Percentiles rank a stretch among this genome's conserved stretches.
Evolutionary conservation across 495 filamentous ascomycete species (phyloP).

Genomic region (Annulohypoxylon bovei): DNA sequence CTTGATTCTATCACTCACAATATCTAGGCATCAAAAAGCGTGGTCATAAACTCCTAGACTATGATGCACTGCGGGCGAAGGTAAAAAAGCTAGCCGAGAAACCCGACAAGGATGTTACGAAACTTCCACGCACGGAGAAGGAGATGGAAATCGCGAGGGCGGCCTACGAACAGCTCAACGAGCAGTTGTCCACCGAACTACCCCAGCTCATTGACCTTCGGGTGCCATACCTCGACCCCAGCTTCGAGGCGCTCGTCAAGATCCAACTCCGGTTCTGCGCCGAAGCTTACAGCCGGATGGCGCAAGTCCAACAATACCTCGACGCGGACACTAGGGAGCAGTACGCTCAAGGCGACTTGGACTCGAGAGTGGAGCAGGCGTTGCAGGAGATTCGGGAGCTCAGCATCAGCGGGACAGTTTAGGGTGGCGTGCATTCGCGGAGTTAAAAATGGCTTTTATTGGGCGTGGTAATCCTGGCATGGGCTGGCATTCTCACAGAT

Average conservation of each 20-base stretch:
- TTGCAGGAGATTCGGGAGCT: conserved; percentile 96
- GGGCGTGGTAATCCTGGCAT: conserved; percentile 14
- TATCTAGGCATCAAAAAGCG: conserved; percentile 89
- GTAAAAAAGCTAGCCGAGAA: conserved; percentile 98
- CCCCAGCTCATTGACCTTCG: conserved; percentile 98
- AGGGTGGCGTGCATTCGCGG: conserved; percentile 20
- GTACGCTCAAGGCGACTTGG: conserved; percentile 92
- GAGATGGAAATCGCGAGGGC: conserved; percentile 92
- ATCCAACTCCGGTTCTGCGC: conserved; percentile 98
- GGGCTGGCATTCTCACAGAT: conserved; percentile 28
- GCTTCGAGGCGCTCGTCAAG: conserved; percentile 97
- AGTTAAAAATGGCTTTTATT: conserved; percentile 27
- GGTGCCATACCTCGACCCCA: conserved; percentile 95
- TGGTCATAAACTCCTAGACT: conserved; percentile 96
- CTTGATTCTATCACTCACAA: conserved; percentile 1
- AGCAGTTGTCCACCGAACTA: conserved; percentile 90
- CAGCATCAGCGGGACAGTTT: conserved; percentile 80
- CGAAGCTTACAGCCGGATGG: conserved; percentile 96
- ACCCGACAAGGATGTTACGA: conserved; percentile 96
- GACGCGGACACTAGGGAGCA: conserved; percentile 96
- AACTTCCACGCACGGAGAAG: conserved; percentile 92
- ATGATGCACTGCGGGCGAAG: conserved; percentile 92
- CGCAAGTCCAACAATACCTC: conserved; percentile 98
- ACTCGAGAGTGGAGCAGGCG: conserved; percentile 93
- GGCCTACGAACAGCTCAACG: conserved; percentile 94